Conservation (phyloP, 352 stramenopile species). For the Phytopythium helicoides region DNA sequence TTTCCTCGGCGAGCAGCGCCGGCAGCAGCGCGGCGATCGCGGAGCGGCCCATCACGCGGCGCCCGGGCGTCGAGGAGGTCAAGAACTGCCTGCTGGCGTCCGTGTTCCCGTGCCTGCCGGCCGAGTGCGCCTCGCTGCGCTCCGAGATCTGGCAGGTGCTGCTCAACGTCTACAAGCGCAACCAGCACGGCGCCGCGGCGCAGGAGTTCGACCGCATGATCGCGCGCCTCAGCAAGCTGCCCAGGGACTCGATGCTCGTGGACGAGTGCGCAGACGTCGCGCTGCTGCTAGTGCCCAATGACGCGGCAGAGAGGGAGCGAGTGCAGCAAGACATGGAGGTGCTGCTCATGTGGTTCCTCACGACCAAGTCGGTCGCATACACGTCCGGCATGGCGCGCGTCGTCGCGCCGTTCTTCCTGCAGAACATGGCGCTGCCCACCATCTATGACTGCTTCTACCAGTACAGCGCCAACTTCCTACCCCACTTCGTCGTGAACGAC, state of each 20-base stretch:
- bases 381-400: slow-evolving; percentile 70
- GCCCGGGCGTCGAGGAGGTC: slow-evolving; percentile 70
- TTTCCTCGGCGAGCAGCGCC: slow-evolving; percentile 31
- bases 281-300: slow-evolving; percentile 23
- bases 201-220: slow-evolving; percentile 79
- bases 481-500: slow-evolving; percentile 62
- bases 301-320: slow-evolving; percentile 20
- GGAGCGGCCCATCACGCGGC: slow-evolving; percentile 55
- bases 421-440: slow-evolving; percentile 66
- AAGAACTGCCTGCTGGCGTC: slow-evolving; percentile 54
- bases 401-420: slow-evolving; percentile 68
- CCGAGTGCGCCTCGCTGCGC: slow-evolving; percentile 44
- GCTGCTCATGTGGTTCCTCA: slow-evolving; percentile 77
- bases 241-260: slow-evolving; percentile 54
- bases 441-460: slow-evolving; percentile 89
- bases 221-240: slow-evolving; percentile 54
- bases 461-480: slow-evolving; percentile 71
- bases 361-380: slow-evolving; percentile 78
- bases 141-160: slow-evolving; percentile 83
- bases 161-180: slow-evolving; percentile 77
- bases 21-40: slow-evolving; percentile 12
- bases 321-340: slow-evolving; percentile 70
- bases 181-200: slow-evolving; percentile 63
- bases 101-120: slow-evolving; percentile 47
- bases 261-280: slow-evolving; percentile 55